Base-by-base conservation (phyloP, 75 land plant genomes). In the Selaginella moellendorffii region DNA sequence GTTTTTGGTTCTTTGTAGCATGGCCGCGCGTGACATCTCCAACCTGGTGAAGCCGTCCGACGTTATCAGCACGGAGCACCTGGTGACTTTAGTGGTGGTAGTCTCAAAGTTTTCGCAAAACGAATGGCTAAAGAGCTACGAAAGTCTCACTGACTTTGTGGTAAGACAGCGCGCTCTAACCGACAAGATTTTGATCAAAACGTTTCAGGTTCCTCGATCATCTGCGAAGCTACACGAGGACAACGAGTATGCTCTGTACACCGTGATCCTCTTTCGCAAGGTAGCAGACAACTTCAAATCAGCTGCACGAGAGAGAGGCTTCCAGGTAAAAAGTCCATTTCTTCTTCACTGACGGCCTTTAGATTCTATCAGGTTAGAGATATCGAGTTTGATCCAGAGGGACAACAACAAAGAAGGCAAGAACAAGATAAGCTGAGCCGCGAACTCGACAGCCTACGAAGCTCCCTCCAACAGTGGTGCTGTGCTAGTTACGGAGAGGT, bases 401-500 rank as follows among this genome's bases (percentile, higher is more conserved):
- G 86, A 27, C 80, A 81, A 66, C 70, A 78, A 65, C 74, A 72
- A 26, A 54, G 82, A 31, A 79, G 78, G 36, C 78, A 79, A 56
- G 97, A 92, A 66, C 21, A 84, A n/a, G 81, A 83, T 46, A 77
- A 75, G 26, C 66, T 92, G 64, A 63, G 75, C 54, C 74, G 61
- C 24, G 97, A 92, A 67, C 95, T 84, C 64, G 97, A 88, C 21
- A 73, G 51, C 31, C 63, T 83, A 72, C 80, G 80, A 67, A 81
- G 66, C 54, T 74, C 86, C 26, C 76, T 92, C 54, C 78, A 83
- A 61, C 95, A 92, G 65, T 92, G 97, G 97, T 92, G 86, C 69
- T 85, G 81, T 72, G 78, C 83, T 26, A 88, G 89, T 72, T 92
- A 92, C 69, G 97, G 95, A 51, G 97, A 92, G 97, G 97, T 88